Base-by-base conservation (phyloP, 805 yeast species). In the Scheffersomyces amazonensis region DNA sequence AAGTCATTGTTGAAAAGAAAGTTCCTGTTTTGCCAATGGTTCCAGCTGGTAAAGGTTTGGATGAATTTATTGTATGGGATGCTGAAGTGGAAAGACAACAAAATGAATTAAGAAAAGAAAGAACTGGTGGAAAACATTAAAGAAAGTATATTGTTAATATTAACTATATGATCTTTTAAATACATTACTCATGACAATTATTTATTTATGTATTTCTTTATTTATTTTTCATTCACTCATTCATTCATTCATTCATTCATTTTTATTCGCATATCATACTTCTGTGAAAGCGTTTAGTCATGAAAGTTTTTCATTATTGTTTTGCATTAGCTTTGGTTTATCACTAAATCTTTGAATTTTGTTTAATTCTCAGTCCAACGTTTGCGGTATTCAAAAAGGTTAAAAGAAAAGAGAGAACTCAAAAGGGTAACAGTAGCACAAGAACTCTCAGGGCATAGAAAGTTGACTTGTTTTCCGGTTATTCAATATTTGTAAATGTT, bases 1-100 rank as follows among this genome's bases (percentile, higher is more conserved):
- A 93, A 73, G 98, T 89, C 31, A 54, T 81, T 35, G 93, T 89
- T 22, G 98, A 90, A 69, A 80, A 80, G 75, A 85, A 85, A 74
- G 96, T 91, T 34, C 96, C 97, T 36, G 98, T 93, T 44, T 76
- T 93, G 61, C 99, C 99, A 40, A 89, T 93, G 95, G 98, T 93
- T 38, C 96, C 99, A 37, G 95, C 81, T 43, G 99, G 98, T 53
- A 87, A 86, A 64, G 96, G 86, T 47, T 75, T 93, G 55, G 91
- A 93, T 57, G 98, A 93, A 65, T 90, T 91, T 61, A 85, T 93
- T 49, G 75, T 76, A 33, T 93, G 83, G 65, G 96, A 91, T 60
- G 81, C 88, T 32, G 85, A 78, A 51, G 83, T 81, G 39, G 96
- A 88, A 70, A 71, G 68, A 55, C 78, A 81, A 64, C 84, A 83